Percentiles rank a stretch among this genome's conserved stretches.
Conservation (phyloP, 768 basidiomycete genomes). For the Termitomyces sp. region DNA sequence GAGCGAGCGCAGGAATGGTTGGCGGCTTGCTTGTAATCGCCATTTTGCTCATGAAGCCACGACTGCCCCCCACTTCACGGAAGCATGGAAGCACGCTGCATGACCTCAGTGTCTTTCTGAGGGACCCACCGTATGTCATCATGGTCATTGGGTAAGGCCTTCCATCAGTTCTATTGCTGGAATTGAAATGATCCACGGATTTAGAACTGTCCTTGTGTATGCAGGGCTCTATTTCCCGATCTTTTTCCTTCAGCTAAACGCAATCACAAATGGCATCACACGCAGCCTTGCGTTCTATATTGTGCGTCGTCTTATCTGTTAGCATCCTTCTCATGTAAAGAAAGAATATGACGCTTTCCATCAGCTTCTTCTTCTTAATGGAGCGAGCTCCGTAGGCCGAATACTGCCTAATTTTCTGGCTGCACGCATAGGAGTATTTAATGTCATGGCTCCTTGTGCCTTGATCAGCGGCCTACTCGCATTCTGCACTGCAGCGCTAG, state of each 20-base stretch:
- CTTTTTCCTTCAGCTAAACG: slow-evolving; percentile 55
- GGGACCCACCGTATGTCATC: slow-evolving; percentile 41
- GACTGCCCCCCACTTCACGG: slow-evolving; percentile 34
- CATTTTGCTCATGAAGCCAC: slow-evolving; percentile 31
- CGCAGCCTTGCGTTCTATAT: slow-evolving; percentile 54
- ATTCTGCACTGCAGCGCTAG: slow-evolving; percentile 32
- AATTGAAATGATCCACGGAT: background rate
- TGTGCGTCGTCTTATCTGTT: slow-evolving; percentile 26
- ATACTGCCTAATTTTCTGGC: slow-evolving; percentile 31
- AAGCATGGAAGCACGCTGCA: slow-evolving; percentile 23
- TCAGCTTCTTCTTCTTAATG: slow-evolving; percentile 53
- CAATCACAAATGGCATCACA: slow-evolving; percentile 42
- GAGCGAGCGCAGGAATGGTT: slow-evolving; percentile 35
- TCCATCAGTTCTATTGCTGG: background rate
- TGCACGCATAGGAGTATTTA: slow-evolving; percentile 22
- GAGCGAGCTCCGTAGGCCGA: slow-evolving; percentile 35
- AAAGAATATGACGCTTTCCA: slow-evolving; percentile 16
- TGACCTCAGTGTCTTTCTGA: slow-evolving; percentile 31
- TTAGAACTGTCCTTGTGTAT: slow-evolving; percentile 31
- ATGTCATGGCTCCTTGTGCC: slow-evolving; percentile 28
- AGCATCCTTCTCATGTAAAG: background rate
- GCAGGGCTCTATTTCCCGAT: slow-evolving; percentile 45
- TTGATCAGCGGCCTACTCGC: slow-evolving; percentile 25
- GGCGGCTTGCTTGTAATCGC: slow-evolving; percentile 26
- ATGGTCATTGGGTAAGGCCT: slow-evolving; percentile 34